These are phyloP conservation scores for Dactylellina drechsleri DNA, from an alignment of 2,329 filamentous ascomycete genomes.

Conservation along the genomic window DNA sequence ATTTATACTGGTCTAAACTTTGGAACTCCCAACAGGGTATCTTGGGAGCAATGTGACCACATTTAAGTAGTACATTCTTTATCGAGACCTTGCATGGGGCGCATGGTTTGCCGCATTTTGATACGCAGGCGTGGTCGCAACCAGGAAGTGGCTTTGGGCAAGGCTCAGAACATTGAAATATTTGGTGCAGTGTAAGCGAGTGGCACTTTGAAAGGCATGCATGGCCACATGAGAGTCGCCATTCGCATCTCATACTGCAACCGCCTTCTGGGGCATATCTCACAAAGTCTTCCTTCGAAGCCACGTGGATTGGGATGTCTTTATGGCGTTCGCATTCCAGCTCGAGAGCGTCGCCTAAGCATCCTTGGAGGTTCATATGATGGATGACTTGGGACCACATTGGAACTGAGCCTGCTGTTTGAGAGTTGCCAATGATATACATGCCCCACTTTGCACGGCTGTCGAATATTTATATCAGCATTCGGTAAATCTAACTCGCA, in stretches of 20 bases:
- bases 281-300: slow-evolving; percentile 69
- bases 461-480: slow-evolving; percentile 69
- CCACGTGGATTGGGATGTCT: slow-evolving; percentile 66
- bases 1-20: slow-evolving; percentile 65
- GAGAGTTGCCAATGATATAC: slow-evolving; percentile 75
- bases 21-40: slow-evolving; percentile 63
- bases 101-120: slow-evolving; percentile 60
- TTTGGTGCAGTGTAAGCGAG: slow-evolving; percentile 56
- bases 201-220: slow-evolving; percentile 59
- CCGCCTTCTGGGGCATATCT: slow-evolving; percentile 71
- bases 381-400: slow-evolving; percentile 58
- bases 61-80: slow-evolving; percentile 48
- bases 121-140: slow-evolving; percentile 61
- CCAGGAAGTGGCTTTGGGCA: slow-evolving; percentile 59
- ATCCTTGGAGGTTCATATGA: slow-evolving; percentile 65
- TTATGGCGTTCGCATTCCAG: slow-evolving; percentile 72
- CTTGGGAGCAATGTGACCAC: slow-evolving; percentile 54
- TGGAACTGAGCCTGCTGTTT: slow-evolving; percentile 73
- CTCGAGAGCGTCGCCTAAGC: slow-evolving; percentile 67
- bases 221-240: slow-evolving; percentile 56
- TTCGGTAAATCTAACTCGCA: slow-evolving; percentile 6
- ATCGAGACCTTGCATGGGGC: slow-evolving; percentile 48
- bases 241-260: slow-evolving; percentile 66
- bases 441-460: slow-evolving; percentile 75
- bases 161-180: slow-evolving; percentile 60